Conservation (phyloP, 1,284 basidiomycete species). For the Fomitopsis palustris region DNA sequence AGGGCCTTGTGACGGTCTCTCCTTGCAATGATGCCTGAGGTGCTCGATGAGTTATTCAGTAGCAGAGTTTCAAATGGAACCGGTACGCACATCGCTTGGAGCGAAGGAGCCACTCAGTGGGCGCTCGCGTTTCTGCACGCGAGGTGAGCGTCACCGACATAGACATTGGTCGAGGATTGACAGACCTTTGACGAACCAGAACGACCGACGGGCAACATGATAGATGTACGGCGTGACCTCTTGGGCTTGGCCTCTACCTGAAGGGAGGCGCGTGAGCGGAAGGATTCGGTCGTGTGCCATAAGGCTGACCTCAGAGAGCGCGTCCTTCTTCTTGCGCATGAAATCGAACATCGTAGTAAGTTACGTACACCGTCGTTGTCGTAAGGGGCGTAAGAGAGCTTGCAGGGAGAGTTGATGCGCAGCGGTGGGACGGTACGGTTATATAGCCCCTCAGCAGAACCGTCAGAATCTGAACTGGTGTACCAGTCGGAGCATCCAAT, state of each 20-base stretch:
- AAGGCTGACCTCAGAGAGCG: not conserved
- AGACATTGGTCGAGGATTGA: not conserved
- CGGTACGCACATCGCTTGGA: not conserved
- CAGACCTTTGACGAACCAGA: not conserved
- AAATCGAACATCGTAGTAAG: slow-evolving; percentile 18
- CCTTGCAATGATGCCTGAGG: not conserved
- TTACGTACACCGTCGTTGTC: not conserved
- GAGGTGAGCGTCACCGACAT: not conserved
- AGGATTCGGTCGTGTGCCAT: not conserved
- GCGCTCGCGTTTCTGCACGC: not conserved
- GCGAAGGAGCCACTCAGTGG: not conserved
- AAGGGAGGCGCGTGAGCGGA: not conserved
- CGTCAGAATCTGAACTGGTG: slow-evolving; percentile 7
- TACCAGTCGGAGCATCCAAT: slow-evolving; percentile 6
- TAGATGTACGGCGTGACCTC: not conserved
- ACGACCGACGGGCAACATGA: not conserved
- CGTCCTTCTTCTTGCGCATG: slow-evolving; percentile 11
- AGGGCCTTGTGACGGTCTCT: not conserved
- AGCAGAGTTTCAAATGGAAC: too few relatives aligned
- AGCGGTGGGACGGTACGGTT: not conserved
- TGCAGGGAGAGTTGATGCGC: not conserved
- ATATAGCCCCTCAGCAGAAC: not conserved
- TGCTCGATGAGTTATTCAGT: not conserved
- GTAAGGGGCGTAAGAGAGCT: not conserved
- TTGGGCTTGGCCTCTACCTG: not conserved